phyloP scores from a whole-genome alignment of 352 stramenopile genomes.

The Pythium pyrilobum region DNA sequence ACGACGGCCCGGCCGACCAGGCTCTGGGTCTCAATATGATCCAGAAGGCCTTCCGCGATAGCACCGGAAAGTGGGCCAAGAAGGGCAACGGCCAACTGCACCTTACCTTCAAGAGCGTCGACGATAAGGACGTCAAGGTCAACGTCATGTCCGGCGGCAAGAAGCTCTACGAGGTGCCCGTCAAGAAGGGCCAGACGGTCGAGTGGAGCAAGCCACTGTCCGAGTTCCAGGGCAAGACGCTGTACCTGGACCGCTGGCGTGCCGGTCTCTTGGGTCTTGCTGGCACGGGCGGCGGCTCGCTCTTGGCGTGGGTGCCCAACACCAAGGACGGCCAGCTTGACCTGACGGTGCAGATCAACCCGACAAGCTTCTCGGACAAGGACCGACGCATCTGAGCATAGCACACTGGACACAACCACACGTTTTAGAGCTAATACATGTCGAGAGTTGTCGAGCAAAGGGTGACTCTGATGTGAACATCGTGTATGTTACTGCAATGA shows the following conservation, averaged over 20 bases:
- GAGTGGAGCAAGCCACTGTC: slow-evolving; percentile 30
- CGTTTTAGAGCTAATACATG: too few species aligned
- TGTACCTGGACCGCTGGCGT: slow-evolving; percentile 70
- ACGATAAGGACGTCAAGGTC: slow-evolving; percentile 43
- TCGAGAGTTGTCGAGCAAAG: not conserved
- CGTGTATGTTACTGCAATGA: not conserved
- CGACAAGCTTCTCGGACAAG: slow-evolving; percentile 10
- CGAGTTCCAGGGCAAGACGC: slow-evolving; percentile 43
- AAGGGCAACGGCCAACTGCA: slow-evolving; percentile 31
- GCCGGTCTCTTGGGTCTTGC: slow-evolving; percentile 46
- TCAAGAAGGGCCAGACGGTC: slow-evolving; percentile 28
- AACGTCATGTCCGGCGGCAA: slow-evolving; percentile 51
- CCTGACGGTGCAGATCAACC: slow-evolving; percentile 4
- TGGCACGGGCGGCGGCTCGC: slow-evolving; percentile 49
- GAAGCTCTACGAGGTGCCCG: slow-evolving; percentile 32
- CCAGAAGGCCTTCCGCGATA: slow-evolving; percentile 37
- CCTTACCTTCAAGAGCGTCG: slow-evolving; percentile 37
- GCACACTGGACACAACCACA: too few species aligned
- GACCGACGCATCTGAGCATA: not conserved
- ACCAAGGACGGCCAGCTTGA: slow-evolving; percentile 5
- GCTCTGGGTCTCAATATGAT: slow-evolving; percentile 39
- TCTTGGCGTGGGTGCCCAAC: slow-evolving; percentile 20
- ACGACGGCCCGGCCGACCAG: slow-evolving; percentile 34
- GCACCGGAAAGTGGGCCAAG: slow-evolving; percentile 31
- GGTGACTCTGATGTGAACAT: not conserved